Base-by-base conservation (phyloP, 2,329 filamentous ascomycete genomes). In the Sclerotinia spermophila region DNA sequence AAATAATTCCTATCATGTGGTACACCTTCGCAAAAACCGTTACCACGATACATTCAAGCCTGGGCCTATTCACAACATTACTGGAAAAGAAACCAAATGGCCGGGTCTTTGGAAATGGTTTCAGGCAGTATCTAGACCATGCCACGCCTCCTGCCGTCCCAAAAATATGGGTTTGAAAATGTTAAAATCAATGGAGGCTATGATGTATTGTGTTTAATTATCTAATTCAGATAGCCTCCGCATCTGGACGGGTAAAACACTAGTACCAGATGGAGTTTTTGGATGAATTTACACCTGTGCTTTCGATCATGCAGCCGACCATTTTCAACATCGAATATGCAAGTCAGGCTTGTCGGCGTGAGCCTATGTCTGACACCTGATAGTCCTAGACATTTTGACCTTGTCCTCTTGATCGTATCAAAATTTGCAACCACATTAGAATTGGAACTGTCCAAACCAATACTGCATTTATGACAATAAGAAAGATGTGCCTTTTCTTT, bases 141-240 rank as follows among this genome's bases (percentile, higher is more conserved):
- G 74, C 77, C 74, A 78, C 33, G 77, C 77, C 44, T 77, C 77
- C 65, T 76, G 77, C 35, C 75, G 73, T 68, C 77, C 77, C 56
- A 73, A 67, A 58, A 75, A 73, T 66, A 75, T 75, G n/a, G 76
- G 75, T 4, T 4, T 44, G 10, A 51, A 42, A 2, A 74, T 71
- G 65, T 72, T 68, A 42, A 45, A 45, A 30, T n/a, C n/a, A n/a
- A n/a, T n/a, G n/a, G n/a, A n/a, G n/a, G n/a, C n/a, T n/a, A n/a
- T n/a, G n/a, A n/a, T n/a, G n/a, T n/a, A n/a, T n/a, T n/a, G n/a
- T n/a, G n/a, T n/a, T n/a, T n/a, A n/a, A n/a, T n/a, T n/a, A n/a
- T n/a, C n/a, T n/a, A n/a, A n/a, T n/a, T n/a, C n/a, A n/a, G n/a
- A n/a, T n/a, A n/a, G n/a, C n/a, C n/a, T n/a, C n/a, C n/a, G n/a